A percentile compares a stretch with the other conserved stretches of the same genome.
Evolutionary conservation across 805 yeast genomes (phyloP).

Genomic region (Hanseniaspora valbyensis): DNA sequence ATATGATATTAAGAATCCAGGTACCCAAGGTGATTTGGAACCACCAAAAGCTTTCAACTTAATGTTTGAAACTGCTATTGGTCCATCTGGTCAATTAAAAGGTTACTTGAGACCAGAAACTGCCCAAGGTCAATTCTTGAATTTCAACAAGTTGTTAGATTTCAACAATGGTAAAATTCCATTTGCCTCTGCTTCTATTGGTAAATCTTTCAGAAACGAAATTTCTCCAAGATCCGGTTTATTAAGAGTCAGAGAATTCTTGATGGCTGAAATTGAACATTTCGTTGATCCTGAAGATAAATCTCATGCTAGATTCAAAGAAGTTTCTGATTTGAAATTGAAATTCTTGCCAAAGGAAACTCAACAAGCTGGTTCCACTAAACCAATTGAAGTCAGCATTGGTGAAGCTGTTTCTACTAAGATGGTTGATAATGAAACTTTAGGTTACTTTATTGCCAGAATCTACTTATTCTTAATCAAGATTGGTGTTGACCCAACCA

Average conservation of each 20-base stretch:
- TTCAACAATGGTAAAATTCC: constrained; percentile 96
- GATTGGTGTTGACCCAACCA: constrained; percentile 78
- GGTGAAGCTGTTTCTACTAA: constrained; percentile 86
- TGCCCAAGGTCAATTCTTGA: constrained; percentile 97
- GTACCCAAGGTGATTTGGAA: constrained; percentile 72
- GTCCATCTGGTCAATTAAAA: constrained; percentile 93
- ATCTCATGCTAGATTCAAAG: constrained; percentile 66
- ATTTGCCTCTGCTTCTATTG: constrained; percentile 98
- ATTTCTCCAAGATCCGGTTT: constrained; percentile 97
- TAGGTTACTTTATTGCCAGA: constrained; percentile 94
- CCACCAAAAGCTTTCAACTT: constrained; percentile 91
- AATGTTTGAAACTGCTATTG: constrained; percentile 98
- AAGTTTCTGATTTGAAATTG: constrained; percentile 61
- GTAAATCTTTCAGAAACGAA: constrained; percentile 97
- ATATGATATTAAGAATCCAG: constrained; percentile 82
- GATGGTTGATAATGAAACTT: constrained; percentile 90
- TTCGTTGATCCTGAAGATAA: constrained; percentile 90
- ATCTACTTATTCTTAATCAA: constrained; percentile 72
- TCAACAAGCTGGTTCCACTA: constrained; percentile 77
- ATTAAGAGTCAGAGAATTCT: constrained; percentile 93
- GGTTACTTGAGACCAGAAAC: constrained; percentile 98
- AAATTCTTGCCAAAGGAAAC: constrained; percentile 74
- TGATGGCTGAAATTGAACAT: constrained; percentile 99
- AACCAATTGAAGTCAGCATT: constrained; percentile 49
- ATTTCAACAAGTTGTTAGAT: constrained; percentile 85